Base-by-base conservation (phyloP, 345 rosid species). In the Populus alba region DNA sequence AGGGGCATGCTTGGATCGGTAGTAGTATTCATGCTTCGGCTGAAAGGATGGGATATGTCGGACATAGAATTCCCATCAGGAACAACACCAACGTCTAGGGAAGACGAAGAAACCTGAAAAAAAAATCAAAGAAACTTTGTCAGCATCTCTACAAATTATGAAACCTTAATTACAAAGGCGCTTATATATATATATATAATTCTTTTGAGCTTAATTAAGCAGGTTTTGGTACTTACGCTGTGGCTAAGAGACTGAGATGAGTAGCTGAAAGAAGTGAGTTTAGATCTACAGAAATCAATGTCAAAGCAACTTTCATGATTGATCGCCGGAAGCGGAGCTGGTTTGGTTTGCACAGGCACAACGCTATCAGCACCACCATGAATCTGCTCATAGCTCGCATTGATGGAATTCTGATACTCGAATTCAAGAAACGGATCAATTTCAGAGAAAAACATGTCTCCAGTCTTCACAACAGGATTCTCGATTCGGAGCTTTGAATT, bases 41-140 rank as follows among this genome's bases (percentile, higher is more conserved):
- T 51, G 43, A 78, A 79, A 20, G 82, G 35, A 53, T 71, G 61
- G 3, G 88, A 80, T n/a, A 75, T 80, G 12, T 82, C 88, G 22
- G 86, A 83, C 73, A 55, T 12, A 4, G 81, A 74, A 27, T 62
- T 75, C 71, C 86, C 84, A 16, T 87, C 85, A 10, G 87, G 86
- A 39, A 87, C 89, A 13, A 87, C 85, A 5, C 89, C 87, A 2
- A 79, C 80, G 18, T 87, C 89, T 20, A 61, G 79, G 11, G 86
- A 84, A 1, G 87, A 81, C 16, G 87, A 81, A 27, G 89, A 84
- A 11, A 75, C 86, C 89, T 87, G 89, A 4, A 57, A 18, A 23
- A n/a, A 12, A 16, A 7, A 27, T 6, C 33, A 3, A 57, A 76
- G 12, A 66, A 66, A 66, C 20, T 33, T 59, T 53, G 25, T 59